Percentiles rank a stretch among this genome's conserved stretches.
Conservation (phyloP, 1,284 basidiomycete genomes). For the Pyrrhoderma lamaoense region DNA sequence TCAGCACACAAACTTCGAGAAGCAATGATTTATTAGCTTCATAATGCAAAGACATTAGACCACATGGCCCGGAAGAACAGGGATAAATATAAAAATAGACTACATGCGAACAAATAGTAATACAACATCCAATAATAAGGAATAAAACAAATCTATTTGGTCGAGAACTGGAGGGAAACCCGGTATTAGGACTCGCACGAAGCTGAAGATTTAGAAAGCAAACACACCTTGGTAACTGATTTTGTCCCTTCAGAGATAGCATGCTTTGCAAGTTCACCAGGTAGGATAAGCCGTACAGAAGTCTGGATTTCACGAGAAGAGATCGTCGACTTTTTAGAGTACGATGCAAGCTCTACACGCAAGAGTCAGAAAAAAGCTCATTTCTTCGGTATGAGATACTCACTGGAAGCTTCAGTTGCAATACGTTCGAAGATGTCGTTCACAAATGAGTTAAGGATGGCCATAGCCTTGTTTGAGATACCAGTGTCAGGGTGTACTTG, state of each 20-base stretch:
- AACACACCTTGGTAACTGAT: slow-evolving; percentile 33
- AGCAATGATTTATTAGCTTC: background rate
- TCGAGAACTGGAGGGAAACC: too few species aligned
- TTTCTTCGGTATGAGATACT: slow-evolving; percentile 26
- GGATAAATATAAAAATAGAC: slow-evolving; percentile 15
- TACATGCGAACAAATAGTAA: slow-evolving; percentile 13
- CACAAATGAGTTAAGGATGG: slow-evolving; percentile 88
- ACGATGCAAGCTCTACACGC: slow-evolving; percentile 71
- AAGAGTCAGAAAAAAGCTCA: slow-evolving; percentile 15
- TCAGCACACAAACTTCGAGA: background rate
- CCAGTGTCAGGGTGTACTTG: slow-evolving; percentile 96
- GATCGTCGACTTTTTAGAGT: slow-evolving; percentile 93
- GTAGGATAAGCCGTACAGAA: slow-evolving; percentile 84
- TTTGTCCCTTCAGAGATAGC: slow-evolving; percentile 75
- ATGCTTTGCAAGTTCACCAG: slow-evolving; percentile 80
- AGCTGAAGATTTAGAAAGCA: too few species aligned
- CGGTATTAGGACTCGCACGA: background rate
- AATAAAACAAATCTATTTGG: background rate
- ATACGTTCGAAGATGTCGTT: slow-evolving; percentile 94
- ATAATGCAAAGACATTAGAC: background rate
- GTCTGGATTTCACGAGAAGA: slow-evolving; percentile 93
- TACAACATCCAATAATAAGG: slow-evolving; percentile 10
- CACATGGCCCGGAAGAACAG: background rate
- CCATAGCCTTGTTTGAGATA: slow-evolving; percentile 97
- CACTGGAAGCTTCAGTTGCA: slow-evolving; percentile 81